Evolutionary conservation across 1,284 basidiomycete species (phyloP).

Genomic region (Cystobasidium pallidum): DNA sequence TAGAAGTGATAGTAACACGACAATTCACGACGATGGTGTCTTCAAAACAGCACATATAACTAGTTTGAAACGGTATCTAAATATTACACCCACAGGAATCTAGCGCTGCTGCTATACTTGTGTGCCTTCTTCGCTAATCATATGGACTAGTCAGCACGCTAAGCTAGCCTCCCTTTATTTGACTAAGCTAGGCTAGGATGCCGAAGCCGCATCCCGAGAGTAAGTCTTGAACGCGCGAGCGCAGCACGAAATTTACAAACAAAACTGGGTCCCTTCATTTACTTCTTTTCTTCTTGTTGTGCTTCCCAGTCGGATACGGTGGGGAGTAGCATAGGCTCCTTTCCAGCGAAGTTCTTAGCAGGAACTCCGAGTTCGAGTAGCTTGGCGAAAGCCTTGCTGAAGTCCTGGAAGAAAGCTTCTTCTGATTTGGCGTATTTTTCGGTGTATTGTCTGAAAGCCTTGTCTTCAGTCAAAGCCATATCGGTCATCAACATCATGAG

Average conservation of each 20-base stretch:
- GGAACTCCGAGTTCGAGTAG: slow-evolving; percentile 91
- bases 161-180: neutral
- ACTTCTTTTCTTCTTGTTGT: slow-evolving; percentile 22
- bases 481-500: slow-evolving; percentile 93
- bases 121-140: neutral
- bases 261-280: neutral
- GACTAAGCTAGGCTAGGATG: neutral
- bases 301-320: slow-evolving; percentile 28
- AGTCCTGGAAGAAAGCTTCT: slow-evolving; percentile 87
- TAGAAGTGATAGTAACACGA: neutral
- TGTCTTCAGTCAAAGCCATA: slow-evolving; percentile 79
- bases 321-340: slow-evolving; percentile 30
- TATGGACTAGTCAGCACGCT: neutral
- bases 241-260: no score
- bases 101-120: neutral
- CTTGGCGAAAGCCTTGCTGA: slow-evolving; percentile 72
- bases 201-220: neutral
- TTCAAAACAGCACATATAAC: neutral
- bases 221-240: neutral
- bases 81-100: neutral
- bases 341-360: slow-evolving; percentile 64
- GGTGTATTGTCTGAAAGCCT: slow-evolving; percentile 81
- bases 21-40: neutral
- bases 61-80: neutral
- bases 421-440: slow-evolving; percentile 81